Base-by-base conservation (phyloP, 805 yeast genomes). In the Metschnikowia drakensbergensis region DNA sequence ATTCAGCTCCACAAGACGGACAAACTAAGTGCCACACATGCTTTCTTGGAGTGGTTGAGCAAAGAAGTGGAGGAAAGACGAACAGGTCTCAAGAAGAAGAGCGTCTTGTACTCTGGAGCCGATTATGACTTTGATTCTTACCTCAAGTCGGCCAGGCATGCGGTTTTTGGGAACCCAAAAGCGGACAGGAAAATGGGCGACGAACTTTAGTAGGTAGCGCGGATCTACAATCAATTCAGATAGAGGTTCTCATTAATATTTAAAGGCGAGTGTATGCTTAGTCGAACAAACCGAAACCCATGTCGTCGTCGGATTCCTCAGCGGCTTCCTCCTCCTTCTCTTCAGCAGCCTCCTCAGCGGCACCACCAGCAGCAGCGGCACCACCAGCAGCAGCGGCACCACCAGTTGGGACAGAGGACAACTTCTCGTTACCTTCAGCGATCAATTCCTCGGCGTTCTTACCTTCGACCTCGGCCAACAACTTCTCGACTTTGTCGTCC, bases 161-260 rank as follows among this genome's bases (percentile, higher is more conserved):
- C 67, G 23, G 79, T 84, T 1, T 88, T 88, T 67, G 96, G 96
- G 1, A 88, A 88, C 58, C 88, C 86, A 17, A 71, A 78, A 59
- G 95, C 85, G 9, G 38, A 39, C 0, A 64, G 76, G 48, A 74
- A 94, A 51, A 85, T 84, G 60, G 82, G 79, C 8, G 53, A 47
- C 31, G 54, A 49, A 33, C 48, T 52, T 13, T 53, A 42, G 35
- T 5, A 5, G 11, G 29, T 23, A 11, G n/a, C 9, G 6, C 9
- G 25, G 6, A 17, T n/a, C 33, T 39, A 30, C 34, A 23, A 29
- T 10, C 25, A 17, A 13, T 13, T 42, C 37, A 33, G 37, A 22
- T 34, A 22, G 38, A 32, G 13, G 35, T 17, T 41, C 33, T 33
- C 38, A 42, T 42, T 42, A 42, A 27, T 42, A 34, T 47, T 49